phyloP scores from a whole-genome alignment of 495 filamentous ascomycete species.

The Sordaria brevicollis region DNA sequence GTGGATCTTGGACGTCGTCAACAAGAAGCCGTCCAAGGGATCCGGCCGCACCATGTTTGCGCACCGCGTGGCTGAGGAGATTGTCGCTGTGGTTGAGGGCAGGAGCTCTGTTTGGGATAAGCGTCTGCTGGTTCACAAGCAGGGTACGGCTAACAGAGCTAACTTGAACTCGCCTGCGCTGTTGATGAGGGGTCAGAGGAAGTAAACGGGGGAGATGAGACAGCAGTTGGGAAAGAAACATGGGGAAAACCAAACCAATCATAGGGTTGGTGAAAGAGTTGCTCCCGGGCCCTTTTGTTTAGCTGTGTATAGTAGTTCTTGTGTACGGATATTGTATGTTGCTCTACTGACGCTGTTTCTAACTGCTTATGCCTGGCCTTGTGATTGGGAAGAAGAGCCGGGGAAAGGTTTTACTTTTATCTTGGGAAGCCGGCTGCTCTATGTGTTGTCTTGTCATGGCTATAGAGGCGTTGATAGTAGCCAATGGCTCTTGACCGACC shows the following conservation, averaged over 20 bases:
- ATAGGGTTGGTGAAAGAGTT: too few species aligned
- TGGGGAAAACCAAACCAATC: too few species aligned
- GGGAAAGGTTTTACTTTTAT: background rate
- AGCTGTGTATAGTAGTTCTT: background rate
- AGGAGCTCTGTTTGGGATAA: slow-evolving; percentile 73
- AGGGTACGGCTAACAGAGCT: slow-evolving; percentile 57
- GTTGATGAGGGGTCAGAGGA: background rate
- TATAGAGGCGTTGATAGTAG: background rate
- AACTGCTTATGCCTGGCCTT: background rate
- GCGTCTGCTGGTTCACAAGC: slow-evolving; percentile 60
- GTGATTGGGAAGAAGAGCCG: background rate
- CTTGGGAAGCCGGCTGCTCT: background rate
- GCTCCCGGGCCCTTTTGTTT: background rate
- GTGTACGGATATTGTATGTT: background rate
- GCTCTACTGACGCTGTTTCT: background rate
- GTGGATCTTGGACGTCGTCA: slow-evolving; percentile 80
- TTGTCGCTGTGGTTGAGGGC: slow-evolving; percentile 82
- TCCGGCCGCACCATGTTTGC: slow-evolving; percentile 57
- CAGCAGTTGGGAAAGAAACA: background rate
- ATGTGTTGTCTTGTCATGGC: background rate
- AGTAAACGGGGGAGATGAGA: background rate
- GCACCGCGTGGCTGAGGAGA: slow-evolving; percentile 73
- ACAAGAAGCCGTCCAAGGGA: slow-evolving; percentile 55
- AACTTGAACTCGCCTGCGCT: slow-evolving; percentile 45
- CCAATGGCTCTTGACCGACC: background rate